phyloP scores from a whole-genome alignment of 1,284 basidiomycete genomes.

The Spongispora temasekensis region DNA sequence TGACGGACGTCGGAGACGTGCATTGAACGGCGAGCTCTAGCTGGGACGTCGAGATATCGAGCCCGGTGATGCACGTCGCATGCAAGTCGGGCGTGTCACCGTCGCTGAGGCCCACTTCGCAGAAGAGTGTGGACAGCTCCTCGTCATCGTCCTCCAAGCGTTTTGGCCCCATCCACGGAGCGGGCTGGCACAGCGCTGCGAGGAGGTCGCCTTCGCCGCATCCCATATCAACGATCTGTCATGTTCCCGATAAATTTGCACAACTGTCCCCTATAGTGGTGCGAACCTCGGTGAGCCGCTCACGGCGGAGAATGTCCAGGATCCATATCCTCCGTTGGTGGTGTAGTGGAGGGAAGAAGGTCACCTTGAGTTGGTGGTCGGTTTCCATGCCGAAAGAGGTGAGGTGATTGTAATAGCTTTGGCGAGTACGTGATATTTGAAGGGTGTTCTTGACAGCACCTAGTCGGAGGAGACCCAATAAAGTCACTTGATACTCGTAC shows the following conservation, averaged over 20 bases:
- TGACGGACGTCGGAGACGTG: conserved; percentile 42
- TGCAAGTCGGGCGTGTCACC: conserved; percentile 61
- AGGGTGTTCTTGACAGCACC: conserved; percentile 12
- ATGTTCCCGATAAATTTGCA: neutral
- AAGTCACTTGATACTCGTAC: conserved; percentile 10
- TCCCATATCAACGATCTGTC: conserved; percentile 77
- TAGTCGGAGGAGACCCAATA: conserved; percentile 26
- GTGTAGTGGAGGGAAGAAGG: conserved; percentile 72
- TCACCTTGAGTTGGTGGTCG: conserved; percentile 48
- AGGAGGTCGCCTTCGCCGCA: conserved; percentile 80
- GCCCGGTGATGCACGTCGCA: conserved; percentile 57
- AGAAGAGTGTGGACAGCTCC: conserved; percentile 26
- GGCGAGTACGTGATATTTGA: conserved; percentile 15
- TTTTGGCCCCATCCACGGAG: conserved; percentile 57
- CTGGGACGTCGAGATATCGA: conserved; percentile 60
- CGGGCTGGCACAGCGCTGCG: conserved; percentile 66
- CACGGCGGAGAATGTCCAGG: conserved; percentile 59
- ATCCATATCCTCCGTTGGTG: conserved; percentile 75
- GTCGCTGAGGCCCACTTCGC: conserved; percentile 34
- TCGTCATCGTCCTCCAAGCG: conserved; percentile 28
- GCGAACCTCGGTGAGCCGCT: conserved; percentile 59
- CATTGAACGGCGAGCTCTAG: conserved; percentile 52
- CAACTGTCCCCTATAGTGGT: neutral
- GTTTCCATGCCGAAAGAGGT: conserved; percentile 16
- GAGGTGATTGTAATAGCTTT: too few species aligned